Evolutionary conservation across 2,329 filamentous ascomycete species (phyloP), one percentile per base, ranked within the genome.

Genomic region (Cercospora canescens): DNA sequence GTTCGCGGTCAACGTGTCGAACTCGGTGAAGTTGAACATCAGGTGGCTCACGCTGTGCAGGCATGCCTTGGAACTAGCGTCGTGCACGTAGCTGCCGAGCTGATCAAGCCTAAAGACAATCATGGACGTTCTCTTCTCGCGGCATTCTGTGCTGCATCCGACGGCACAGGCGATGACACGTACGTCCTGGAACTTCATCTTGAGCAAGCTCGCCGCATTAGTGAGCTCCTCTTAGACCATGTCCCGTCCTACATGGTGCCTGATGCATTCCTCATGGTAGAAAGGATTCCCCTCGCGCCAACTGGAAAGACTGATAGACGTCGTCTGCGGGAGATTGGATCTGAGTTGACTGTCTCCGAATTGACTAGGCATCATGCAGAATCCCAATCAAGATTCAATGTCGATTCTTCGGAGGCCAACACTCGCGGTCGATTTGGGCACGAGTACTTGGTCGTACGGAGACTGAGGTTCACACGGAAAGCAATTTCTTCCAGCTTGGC

Each of bases 291-390:
- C 8, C 21, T 62, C 26, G 57, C 50, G 21, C 75, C 80, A 3
- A 84, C 83, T 3, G 79, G 81, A 1, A 85, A 85, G 39, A 28
- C 35, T 3, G 55, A 64, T 18, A 45, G 39, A 18, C 39, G 39
- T 18, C 39, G 39, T 7, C 39, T 45, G 18, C n/a, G 39, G 18
- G 39, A 45, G 39, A 45, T 45, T 7, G 39, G 39, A 18, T 45
- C 39, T n/a, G 39, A 39, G 7, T 39, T 39, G 35, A 39, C 35
- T n/a, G 14, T 39, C 8, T n/a, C 35, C 14, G 35, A 39, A n/a
- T 39, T 39, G 14, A 7, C 7, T 7, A 39, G n/a, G 35, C 35
- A 39, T 6, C 14, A 39, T 12, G 7, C 3, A 39, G 35, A 39
- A n/a, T n/a, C 35, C 14, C 14, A 39, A 7, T 2, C 14, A n/a